Evolutionary conservation across 2,329 filamentous ascomycete genomes (phyloP).

Genomic region (Bisporella sp.): DNA sequence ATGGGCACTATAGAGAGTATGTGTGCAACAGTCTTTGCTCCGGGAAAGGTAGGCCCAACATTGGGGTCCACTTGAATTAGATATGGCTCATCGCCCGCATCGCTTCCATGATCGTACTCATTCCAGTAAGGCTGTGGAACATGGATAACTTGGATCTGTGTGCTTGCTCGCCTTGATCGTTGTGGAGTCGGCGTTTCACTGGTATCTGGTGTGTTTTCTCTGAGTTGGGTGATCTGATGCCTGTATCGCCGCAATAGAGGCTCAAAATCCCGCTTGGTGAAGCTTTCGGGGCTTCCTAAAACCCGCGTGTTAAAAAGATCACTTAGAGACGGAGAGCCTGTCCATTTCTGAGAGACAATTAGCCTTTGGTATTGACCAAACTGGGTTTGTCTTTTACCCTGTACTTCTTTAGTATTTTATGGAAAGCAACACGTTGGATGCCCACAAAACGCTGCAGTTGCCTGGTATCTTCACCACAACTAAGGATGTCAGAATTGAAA

Average conservation of each 20-base stretch:
- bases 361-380: neutral
- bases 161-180: neutral
- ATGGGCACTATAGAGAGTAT: constrained; percentile 43
- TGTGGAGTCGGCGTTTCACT: constrained; percentile 11
- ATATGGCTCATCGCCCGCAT: constrained; percentile 56
- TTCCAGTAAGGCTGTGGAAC: constrained; percentile 59
- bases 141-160: neutral
- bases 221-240: constrained; percentile 41
- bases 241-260: constrained; percentile 43
- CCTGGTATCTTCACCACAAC: constrained; percentile 64
- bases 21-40: constrained; percentile 42
- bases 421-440: constrained; percentile 69
- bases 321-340: constrained; percentile 59
- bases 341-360: constrained; percentile 61
- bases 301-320: constrained; percentile 61
- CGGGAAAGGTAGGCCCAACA: constrained; percentile 50
- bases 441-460: constrained; percentile 64
- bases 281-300: constrained; percentile 60
- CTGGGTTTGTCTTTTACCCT: constrained; percentile 37
- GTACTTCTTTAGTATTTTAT: constrained; percentile 83
- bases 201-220: constrained; percentile 29
- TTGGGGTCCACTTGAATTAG: constrained; percentile 70
- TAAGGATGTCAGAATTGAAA: constrained; percentile 19
- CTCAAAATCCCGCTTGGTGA: constrained; percentile 60
- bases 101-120: constrained; percentile 79